Evolutionary conservation across 768 basidiomycete genomes (phyloP).

Genomic region (Boletus pseudo-olivaceus): DNA sequence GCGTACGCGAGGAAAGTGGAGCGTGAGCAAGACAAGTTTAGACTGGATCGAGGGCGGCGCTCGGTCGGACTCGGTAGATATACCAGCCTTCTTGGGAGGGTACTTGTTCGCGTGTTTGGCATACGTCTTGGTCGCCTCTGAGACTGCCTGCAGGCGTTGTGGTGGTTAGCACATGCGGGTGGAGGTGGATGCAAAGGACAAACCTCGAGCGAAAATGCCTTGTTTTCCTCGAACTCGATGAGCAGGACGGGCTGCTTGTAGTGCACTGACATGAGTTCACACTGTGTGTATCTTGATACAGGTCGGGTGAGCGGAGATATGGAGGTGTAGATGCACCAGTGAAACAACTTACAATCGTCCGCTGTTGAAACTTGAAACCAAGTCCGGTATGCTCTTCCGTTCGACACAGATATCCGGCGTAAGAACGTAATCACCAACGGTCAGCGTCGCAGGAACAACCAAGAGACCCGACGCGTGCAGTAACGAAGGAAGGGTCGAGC

Average conservation of each 20-base stretch:
- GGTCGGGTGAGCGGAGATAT: neutral
- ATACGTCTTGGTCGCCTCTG: conserved; percentile 60
- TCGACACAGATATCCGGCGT: conserved; percentile 96
- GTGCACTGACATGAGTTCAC: conserved; percentile 93
- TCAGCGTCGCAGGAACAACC: conserved; percentile 88
- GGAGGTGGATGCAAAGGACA: conserved; percentile 11
- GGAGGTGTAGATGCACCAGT: neutral
- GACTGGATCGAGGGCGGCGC: conserved; percentile 68
- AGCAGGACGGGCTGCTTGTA: conserved; percentile 92
- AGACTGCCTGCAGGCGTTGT: conserved; percentile 44
- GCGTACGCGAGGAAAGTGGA: conserved; percentile 87
- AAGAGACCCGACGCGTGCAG: conserved; percentile 78
- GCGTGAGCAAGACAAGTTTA: conserved; percentile 86
- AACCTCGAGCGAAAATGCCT: conserved; percentile 88
- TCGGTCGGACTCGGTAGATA: conserved; percentile 25
- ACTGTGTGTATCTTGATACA: conserved; percentile 80
- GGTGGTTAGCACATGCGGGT: neutral
- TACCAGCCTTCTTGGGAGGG: conserved; percentile 45
- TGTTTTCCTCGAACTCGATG: conserved; percentile 98
- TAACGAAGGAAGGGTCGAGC: conserved; percentile 86
- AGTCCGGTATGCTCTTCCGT: conserved; percentile 89
- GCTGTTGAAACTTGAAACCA: conserved; percentile 91
- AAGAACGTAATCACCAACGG: conserved; percentile 94
- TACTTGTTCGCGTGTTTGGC: conserved; percentile 57
- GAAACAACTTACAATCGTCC: conserved; percentile 79